Percentiles rank a stretch among this genome's conserved stretches.
Conservation (phyloP, 768 basidiomycete genomes). For the Russula sp. region DNA sequence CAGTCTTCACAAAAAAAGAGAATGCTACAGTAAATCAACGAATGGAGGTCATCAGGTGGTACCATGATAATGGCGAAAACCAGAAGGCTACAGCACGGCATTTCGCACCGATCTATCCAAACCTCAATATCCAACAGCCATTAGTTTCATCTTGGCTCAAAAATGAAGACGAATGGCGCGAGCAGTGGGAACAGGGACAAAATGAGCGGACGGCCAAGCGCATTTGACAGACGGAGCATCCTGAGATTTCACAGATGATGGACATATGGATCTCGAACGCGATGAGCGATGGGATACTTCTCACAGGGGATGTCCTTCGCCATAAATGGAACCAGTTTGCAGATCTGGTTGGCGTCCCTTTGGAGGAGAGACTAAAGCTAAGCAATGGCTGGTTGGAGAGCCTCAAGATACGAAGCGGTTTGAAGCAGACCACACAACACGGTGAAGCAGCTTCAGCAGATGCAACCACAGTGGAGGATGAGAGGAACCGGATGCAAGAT, state of each 20-base stretch:
- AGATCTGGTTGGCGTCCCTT: background rate
- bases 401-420: too few relatives aligned
- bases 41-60: background rate
- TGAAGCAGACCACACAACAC: background rate
- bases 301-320: background rate
- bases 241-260: too few relatives aligned
- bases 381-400: background rate
- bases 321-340: too few relatives aligned
- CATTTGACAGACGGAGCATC: background rate
- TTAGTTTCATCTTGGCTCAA: background rate
- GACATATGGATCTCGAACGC: background rate
- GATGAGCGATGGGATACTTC: background rate
- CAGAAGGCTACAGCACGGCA: background rate
- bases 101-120: background rate
- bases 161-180: background rate
- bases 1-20: background rate
- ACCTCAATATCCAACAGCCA: background rate
- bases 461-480: background rate
- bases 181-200: background rate
- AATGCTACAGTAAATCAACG: background rate
- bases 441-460: background rate
- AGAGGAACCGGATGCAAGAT: background rate
- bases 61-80: background rate
- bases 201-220: background rate
- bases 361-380: background rate